Evolutionary conservation across 768 basidiomycete species (phyloP).

Genomic region (Nidularia sp.): DNA sequence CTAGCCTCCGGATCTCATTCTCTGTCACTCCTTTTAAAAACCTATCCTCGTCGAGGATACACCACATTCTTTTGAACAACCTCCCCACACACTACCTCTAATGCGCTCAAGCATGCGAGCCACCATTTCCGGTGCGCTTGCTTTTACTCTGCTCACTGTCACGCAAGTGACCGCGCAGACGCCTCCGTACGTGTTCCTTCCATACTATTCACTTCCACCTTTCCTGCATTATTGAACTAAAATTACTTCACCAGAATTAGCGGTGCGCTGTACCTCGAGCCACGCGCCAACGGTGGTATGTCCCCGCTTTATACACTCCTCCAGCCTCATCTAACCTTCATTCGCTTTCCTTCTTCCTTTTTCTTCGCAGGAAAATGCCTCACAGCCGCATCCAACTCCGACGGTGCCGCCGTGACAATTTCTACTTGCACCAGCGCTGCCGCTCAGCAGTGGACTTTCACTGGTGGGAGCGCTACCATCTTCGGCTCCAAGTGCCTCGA

Average conservation of each 20-base stretch:
- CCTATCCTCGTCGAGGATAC: too few relatives aligned
- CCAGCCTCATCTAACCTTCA: conserved; percentile 4
- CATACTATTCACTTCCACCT: background rate
- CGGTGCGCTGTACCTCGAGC: too few relatives aligned
- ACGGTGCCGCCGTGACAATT: conserved; percentile 44
- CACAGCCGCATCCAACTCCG: conserved; percentile 42
- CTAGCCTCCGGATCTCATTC: too few relatives aligned
- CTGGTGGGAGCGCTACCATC: conserved; percentile 32
- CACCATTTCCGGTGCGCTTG: too few relatives aligned
- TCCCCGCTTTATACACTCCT: background rate
- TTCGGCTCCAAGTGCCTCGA: conserved; percentile 47
- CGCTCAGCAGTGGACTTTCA: conserved; percentile 47
- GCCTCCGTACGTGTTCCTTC: conserved; percentile 15
- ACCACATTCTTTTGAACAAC: too few relatives aligned
- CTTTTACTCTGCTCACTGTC: too few relatives aligned
- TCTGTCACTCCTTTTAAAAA: too few relatives aligned
- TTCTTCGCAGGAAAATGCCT: conserved; percentile 39
- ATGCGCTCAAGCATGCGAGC: too few relatives aligned
- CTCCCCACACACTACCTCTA: too few relatives aligned
- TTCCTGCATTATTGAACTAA: background rate
- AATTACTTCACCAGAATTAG: background rate
- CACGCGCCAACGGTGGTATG: too few relatives aligned
- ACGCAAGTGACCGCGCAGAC: conserved; percentile 18
- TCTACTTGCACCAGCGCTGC: conserved; percentile 38
- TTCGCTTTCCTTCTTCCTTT: background rate